These are phyloP conservation scores for Diplodia corticola DNA, from an alignment of 2,329 filamentous ascomycete species.

Conservation along the genomic window DNA sequence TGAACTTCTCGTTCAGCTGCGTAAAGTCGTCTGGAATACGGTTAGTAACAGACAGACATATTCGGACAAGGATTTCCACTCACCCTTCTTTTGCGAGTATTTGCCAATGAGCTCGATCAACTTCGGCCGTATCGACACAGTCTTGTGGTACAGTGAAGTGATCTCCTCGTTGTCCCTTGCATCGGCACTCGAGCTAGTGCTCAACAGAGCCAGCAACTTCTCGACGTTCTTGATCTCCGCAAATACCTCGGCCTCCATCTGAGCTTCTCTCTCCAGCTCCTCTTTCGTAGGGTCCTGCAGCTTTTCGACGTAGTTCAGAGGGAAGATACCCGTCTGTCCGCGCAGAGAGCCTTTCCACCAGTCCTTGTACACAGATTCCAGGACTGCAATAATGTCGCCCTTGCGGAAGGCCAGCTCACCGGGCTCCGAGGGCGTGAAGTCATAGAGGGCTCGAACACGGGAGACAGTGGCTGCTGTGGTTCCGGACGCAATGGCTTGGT, in stretches of 20 bases:
- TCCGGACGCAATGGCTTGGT: constrained; percentile 68
- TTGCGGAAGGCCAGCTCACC: constrained; percentile 96
- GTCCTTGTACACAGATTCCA: constrained; percentile 98
- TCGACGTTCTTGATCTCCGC: constrained; percentile 76
- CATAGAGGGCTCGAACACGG: constrained; percentile 86
- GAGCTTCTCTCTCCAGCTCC: constrained; percentile 90
- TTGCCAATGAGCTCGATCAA: constrained; percentile 97
- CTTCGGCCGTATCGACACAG: constrained; percentile 90
- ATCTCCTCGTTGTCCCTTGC: constrained; percentile 97
- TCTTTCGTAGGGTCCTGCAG: constrained; percentile 90
- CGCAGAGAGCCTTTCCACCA: constrained; percentile 98
- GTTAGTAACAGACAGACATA: constrained; percentile 31
- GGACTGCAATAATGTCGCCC: constrained; percentile 93
- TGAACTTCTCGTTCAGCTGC: constrained; percentile 98
- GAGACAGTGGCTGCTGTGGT: constrained; percentile 97
- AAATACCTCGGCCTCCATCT: constrained; percentile 86
- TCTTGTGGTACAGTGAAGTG: constrained; percentile 85
- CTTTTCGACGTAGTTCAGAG: constrained; percentile 98
- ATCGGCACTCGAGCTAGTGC: constrained; percentile 67
- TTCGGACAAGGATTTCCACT: constrained; percentile 22
- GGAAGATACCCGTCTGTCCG: constrained; percentile 96
- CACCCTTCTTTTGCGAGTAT: constrained; percentile 98
- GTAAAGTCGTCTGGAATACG: constrained; percentile 81
- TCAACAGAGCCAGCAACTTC: constrained; percentile 83
- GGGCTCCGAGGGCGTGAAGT: constrained; percentile 90